A percentile compares a stretch with the other conserved stretches of the same genome.
phyloP scores from a whole-genome alignment of 257 asterid species.

The Plantago elongata region DNA sequence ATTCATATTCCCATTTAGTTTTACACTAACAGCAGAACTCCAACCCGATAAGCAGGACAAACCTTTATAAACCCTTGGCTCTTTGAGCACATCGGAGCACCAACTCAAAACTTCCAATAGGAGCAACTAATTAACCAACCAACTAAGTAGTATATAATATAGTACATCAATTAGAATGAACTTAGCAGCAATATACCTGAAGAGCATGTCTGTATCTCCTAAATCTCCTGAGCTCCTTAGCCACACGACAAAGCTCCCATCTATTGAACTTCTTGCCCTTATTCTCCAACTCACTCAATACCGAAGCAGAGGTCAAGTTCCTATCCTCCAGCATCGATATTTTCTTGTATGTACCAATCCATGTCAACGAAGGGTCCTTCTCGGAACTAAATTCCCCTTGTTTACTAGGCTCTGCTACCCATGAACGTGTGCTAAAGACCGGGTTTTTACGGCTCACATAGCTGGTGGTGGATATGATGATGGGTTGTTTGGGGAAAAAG shows the following conservation, averaged over 20 bases:
- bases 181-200: slow-evolving; percentile 42
- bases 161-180: background rate
- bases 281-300: slow-evolving; percentile 67
- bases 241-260: slow-evolving; percentile 73
- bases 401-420: slow-evolving; percentile 48
- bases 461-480: slow-evolving; percentile 21
- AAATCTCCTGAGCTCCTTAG: slow-evolving; percentile 83
- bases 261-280: slow-evolving; percentile 54
- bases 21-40: background rate
- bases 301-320: slow-evolving; percentile 45
- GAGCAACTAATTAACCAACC: background rate
- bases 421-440: slow-evolving; percentile 39
- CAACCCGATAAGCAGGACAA: background rate
- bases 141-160: background rate
- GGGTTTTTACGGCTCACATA: slow-evolving; percentile 27
- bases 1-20: background rate
- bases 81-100: too few relatives aligned
- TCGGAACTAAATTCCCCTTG: slow-evolving; percentile 63
- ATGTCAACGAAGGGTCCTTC: slow-evolving; percentile 45
- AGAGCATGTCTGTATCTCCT: slow-evolving; percentile 69
- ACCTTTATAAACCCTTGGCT: too few relatives aligned
- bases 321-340: slow-evolving; percentile 48
- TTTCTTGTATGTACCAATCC: slow-evolving; percentile 62
- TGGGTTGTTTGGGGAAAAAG: slow-evolving; percentile 29
- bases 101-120: background rate